phyloP scores from a whole-genome alignment of 208 protist genomes.

The Trypanosoma congolense region DNA sequence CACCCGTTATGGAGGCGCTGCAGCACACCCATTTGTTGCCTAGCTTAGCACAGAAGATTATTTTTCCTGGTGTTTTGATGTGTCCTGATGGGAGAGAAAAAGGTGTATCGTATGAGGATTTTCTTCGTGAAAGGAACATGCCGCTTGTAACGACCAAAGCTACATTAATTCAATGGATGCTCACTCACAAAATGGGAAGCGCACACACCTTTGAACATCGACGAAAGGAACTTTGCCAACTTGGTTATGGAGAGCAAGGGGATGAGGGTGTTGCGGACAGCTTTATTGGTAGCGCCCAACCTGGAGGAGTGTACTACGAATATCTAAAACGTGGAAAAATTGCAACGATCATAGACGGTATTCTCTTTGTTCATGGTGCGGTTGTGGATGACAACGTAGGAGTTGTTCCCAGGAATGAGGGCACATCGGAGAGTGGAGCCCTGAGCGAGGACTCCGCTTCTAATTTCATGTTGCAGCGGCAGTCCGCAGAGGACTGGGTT shows the following conservation, averaged over 20 bases:
- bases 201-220: slow-evolving; percentile 59
- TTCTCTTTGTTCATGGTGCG: slow-evolving; percentile 85
- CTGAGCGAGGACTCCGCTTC: neutral
- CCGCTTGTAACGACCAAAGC: slow-evolving; percentile 6
- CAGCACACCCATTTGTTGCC: slow-evolving; percentile 22
- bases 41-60: slow-evolving; percentile 7
- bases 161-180: slow-evolving; percentile 57
- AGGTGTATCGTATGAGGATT: slow-evolving; percentile 16
- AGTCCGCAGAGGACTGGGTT: slow-evolving; percentile 45
- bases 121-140: slow-evolving; percentile 7
- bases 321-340: slow-evolving; percentile 61
- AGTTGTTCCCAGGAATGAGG: slow-evolving; percentile 43
- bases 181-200: slow-evolving; percentile 64
- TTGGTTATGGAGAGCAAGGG: slow-evolving; percentile 14
- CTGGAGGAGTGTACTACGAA: slow-evolving; percentile 70
- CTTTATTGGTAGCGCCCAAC: slow-evolving; percentile 54
- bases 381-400: slow-evolving; percentile 62
- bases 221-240: slow-evolving; percentile 41
- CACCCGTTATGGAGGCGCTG: slow-evolving; percentile 16
- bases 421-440: slow-evolving; percentile 1
- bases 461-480: slow-evolving; percentile 3
- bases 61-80: slow-evolving; percentile 21
- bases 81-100: slow-evolving; percentile 13
- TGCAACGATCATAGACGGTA: slow-evolving; percentile 40
- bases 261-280: slow-evolving; percentile 59